Evolutionary conservation across 2,329 filamentous ascomycete genomes (phyloP).

Genomic region (Aspergillus tamarii): DNA sequence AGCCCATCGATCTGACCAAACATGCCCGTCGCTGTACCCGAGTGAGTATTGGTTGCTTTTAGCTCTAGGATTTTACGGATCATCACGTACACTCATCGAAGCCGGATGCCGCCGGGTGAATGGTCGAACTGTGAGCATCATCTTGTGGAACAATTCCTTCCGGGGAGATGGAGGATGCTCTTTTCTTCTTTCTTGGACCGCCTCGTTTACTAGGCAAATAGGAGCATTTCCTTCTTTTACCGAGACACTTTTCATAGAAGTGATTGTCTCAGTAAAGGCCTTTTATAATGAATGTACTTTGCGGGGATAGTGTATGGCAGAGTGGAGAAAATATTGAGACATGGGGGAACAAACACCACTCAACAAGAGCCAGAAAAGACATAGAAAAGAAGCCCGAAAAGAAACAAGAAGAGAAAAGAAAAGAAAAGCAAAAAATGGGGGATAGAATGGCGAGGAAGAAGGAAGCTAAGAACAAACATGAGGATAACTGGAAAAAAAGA

Average conservation of each 20-base stretch:
- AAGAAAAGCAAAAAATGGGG: neutral
- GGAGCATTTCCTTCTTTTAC: slow-evolving; percentile 45
- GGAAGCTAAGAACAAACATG: neutral
- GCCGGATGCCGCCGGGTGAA: slow-evolving; percentile 25
- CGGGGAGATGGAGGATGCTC: slow-evolving; percentile 26
- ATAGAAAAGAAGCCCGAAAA: no score
- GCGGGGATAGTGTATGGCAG: neutral
- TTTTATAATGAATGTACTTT: neutral
- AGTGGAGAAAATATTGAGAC: neutral
- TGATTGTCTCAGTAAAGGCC: slow-evolving; percentile 15
- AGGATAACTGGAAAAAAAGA: neutral
- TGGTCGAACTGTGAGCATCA: slow-evolving; percentile 23
- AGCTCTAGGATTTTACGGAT: neutral
- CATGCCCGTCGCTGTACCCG: slow-evolving; percentile 33
- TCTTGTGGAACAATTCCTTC: slow-evolving; percentile 26
- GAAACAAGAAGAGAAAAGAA: neutral
- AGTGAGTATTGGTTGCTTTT: slow-evolving; percentile 25
- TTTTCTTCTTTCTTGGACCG: slow-evolving; percentile 48
- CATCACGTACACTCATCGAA: slow-evolving; percentile 38
- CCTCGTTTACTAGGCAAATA: slow-evolving; percentile 50
- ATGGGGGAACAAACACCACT: slow-evolving; percentile 1
- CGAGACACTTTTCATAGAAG: slow-evolving; percentile 37
- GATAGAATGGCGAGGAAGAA: neutral
- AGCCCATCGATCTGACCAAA: slow-evolving; percentile 47
- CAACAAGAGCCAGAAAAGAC: neutral